Percentiles rank a stretch among this genome's conserved stretches.
Evolutionary conservation across 2,329 filamentous ascomycete species (phyloP).

Genomic region (Bipolaris cookei): DNA sequence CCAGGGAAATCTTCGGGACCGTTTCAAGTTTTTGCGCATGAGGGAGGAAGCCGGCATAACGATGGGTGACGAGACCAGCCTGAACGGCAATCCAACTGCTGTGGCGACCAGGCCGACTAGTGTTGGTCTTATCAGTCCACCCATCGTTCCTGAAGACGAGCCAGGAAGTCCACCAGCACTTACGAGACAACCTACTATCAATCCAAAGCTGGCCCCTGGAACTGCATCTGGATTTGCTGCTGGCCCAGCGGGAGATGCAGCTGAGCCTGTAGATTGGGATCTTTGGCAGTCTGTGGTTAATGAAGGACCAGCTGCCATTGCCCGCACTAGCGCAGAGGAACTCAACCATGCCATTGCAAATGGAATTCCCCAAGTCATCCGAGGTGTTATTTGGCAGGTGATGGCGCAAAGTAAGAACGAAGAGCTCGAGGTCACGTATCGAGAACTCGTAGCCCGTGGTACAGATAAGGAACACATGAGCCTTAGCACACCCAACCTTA

Average conservation of each 20-base stretch:
- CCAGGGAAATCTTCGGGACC: slow-evolving; percentile 53
- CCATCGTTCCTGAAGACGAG: slow-evolving; percentile 54
- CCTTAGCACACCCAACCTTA: slow-evolving; percentile 30
- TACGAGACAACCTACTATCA: slow-evolving; percentile 67
- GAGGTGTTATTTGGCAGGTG: slow-evolving; percentile 99
- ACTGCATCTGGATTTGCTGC: slow-evolving; percentile 82
- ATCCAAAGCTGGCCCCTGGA: slow-evolving; percentile 77
- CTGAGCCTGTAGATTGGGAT: slow-evolving; percentile 91
- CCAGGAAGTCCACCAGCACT: slow-evolving; percentile 39
- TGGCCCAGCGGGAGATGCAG: slow-evolving; percentile 73
- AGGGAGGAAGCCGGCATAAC: slow-evolving; percentile 53
- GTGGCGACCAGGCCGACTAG: slow-evolving; percentile 52
- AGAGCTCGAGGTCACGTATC: slow-evolving; percentile 85
- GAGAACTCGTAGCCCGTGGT: slow-evolving; percentile 77
- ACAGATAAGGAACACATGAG: slow-evolving; percentile 71
- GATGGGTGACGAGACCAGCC: slow-evolving; percentile 55
- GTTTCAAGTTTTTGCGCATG: slow-evolving; percentile 55
- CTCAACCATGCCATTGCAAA: slow-evolving; percentile 88
- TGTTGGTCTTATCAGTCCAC: slow-evolving; percentile 57
- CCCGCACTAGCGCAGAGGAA: slow-evolving; percentile 85
- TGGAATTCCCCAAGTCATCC: slow-evolving; percentile 91
- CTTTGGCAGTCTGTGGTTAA: slow-evolving; percentile 97
- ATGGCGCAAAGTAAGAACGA: slow-evolving; percentile 94
- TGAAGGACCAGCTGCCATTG: slow-evolving; percentile 87
- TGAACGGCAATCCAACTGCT: slow-evolving; percentile 48